A percentile compares a stretch with the other conserved stretches of the same genome.
These are phyloP conservation scores for Nymphaea colorata DNA, from an alignment of 164 flowering plant species.

Conservation along the genomic window DNA sequence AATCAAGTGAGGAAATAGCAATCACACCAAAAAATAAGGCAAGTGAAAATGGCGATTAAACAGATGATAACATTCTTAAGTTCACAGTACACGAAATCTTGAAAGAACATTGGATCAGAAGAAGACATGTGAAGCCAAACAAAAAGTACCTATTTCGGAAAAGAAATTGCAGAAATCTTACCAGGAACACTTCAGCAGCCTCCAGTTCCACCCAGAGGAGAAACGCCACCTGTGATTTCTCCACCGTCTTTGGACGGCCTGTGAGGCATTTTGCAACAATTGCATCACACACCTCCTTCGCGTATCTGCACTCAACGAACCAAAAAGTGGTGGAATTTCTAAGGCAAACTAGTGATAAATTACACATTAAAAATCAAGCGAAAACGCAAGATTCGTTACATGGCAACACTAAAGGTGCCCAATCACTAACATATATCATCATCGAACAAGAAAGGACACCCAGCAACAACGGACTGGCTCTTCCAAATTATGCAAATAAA, in stretches of 20 bases:
- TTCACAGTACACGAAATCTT: background rate
- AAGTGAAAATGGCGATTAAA: no score
- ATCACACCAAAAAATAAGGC: no score
- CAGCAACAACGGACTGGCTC: background rate
- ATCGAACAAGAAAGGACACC: background rate
- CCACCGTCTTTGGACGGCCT: slow-evolving; percentile 95
- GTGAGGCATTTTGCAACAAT: slow-evolving; percentile 84
- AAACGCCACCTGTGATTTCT: slow-evolving; percentile 78
- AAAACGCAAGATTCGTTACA: no score
- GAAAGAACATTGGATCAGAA: background rate
- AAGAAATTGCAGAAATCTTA: slow-evolving; percentile 10
- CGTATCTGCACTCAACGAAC: slow-evolving; percentile 41
- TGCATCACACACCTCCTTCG: slow-evolving; percentile 85
- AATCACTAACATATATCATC: no score
- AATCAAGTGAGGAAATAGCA: no score
- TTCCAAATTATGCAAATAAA: background rate
- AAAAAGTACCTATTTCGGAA: background rate
- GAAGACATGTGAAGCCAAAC: background rate
- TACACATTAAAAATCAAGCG: background rate
- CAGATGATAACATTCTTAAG: background rate
- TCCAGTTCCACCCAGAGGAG: slow-evolving; percentile 96
- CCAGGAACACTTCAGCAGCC: slow-evolving; percentile 85
- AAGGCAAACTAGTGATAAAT: background rate
- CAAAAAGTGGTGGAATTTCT: background rate
- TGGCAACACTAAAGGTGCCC: no score